A percentile compares a stretch with the other conserved stretches of the same genome.
Conservation (phyloP, 768 basidiomycete genomes). For the Serendipita sp. region DNA sequence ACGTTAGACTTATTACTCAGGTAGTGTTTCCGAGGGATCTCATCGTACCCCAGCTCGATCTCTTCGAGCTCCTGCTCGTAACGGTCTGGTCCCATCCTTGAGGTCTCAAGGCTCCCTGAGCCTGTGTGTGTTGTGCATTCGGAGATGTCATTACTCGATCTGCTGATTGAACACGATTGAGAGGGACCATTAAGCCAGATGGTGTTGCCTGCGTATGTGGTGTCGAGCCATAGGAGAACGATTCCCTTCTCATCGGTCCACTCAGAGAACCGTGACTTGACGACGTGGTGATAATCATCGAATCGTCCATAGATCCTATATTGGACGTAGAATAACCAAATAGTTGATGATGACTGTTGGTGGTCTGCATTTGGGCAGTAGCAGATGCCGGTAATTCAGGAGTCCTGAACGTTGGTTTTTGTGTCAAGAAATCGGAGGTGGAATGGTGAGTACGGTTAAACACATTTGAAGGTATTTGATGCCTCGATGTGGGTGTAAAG, state of each 20-base stretch:
- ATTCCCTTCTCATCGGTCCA: background rate
- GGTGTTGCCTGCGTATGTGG: background rate
- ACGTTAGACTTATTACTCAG: no score
- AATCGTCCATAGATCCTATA: background rate
- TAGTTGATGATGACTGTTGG: background rate
- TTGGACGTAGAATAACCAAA: background rate
- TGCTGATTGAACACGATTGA: constrained; percentile 3
- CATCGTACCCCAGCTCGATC: background rate
- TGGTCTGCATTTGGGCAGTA: background rate
- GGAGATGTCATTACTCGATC: background rate
- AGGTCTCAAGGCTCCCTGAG: background rate
- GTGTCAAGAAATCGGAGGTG: background rate
- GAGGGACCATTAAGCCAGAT: background rate
- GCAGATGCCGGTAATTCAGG: background rate
- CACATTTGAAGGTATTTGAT: background rate
- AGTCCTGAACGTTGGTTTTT: background rate
- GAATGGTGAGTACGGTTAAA: background rate
- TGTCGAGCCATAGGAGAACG: background rate
- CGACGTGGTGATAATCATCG: background rate
- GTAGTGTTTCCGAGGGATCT: background rate
- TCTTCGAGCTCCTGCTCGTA: background rate
- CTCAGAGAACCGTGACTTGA: background rate
- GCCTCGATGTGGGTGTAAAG: background rate
- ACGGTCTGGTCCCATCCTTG: background rate
- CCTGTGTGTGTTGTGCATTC: background rate